Evolutionary conservation across 2,329 filamentous ascomycete genomes (phyloP).

Genomic region (Sordariomycetes sp.): DNA sequence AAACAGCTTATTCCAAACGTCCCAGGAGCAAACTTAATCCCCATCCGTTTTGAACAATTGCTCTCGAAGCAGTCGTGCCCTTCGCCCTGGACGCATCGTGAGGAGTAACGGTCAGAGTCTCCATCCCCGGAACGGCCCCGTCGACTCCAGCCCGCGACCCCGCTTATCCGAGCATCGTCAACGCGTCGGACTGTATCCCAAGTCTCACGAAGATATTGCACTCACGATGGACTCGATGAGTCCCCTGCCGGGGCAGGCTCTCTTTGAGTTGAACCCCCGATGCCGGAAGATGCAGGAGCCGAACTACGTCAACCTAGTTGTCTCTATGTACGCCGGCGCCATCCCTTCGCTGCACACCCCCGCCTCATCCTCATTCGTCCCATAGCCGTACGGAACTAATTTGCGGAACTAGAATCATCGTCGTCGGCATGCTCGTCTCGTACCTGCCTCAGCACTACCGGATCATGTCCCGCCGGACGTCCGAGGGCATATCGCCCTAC

Average conservation of each 20-base stretch:
- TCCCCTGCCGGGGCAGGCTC: background rate
- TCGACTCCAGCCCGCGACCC: background rate
- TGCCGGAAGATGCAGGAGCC: conserved; percentile 8
- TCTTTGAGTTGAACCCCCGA: conserved; percentile 1
- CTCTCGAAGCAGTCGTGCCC: background rate
- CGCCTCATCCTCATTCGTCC: background rate
- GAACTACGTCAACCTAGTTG: conserved; percentile 7
- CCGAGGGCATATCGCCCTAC: conserved; percentile 89
- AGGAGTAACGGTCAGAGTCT: background rate
- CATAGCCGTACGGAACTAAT: background rate
- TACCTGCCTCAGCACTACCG: conserved; percentile 92
- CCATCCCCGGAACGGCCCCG: background rate
- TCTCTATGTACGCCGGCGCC: conserved; percentile 7
- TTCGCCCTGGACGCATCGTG: background rate
- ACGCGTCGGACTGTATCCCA: background rate
- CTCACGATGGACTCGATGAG: background rate
- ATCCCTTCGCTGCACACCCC: background rate
- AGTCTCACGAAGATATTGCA: background rate
- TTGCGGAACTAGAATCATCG: conserved; percentile 47
- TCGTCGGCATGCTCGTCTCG: conserved; percentile 79
- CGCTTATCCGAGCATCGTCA: background rate
- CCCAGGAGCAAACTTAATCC: background rate
- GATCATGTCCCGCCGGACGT: conserved; percentile 74
- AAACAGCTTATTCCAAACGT: background rate
- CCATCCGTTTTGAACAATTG: background rate